Base-by-base conservation (phyloP, 2,329 filamentous ascomycete genomes). In the Westerdykella sp. region DNA sequence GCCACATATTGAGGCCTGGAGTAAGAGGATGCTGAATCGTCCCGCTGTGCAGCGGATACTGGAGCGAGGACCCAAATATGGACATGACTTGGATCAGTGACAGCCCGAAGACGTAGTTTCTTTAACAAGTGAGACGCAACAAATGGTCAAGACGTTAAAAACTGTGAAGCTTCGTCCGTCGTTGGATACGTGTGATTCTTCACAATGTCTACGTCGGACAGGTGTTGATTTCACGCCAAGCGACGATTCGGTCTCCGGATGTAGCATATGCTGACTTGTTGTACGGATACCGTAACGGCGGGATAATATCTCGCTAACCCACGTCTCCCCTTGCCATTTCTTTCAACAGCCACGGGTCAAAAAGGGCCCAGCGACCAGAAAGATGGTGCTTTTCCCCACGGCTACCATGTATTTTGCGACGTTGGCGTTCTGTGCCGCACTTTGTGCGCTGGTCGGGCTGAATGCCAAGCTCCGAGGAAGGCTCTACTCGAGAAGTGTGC, bases 211-310 rank as follows among this genome's bases (percentile, higher is more conserved):
- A 12, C 7, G 25, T 12, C 25, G 25, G 25, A 28, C 7, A 12
- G 25, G 3, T 28, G 5, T 12, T 28, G 7, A 4, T 7, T 28
- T 28, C 25, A 28, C 25, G 25, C 25, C 25, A 28, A 28, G 25
- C 25, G 25, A 28, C 3, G 25, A 28, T 10, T 28, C 25, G 25
- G 25, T 28, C 9, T 28, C 25, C 25, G 25, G 25, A 28, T 4
- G 25, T 4, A 12, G 25, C 11, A 4, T 69, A 73, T 44, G 71
- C 73, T 48, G 57, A 59, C n/a, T 57, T 73, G 0, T 73, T 67
- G 6, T 73, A 73, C 41, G 56, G 73, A 1, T 71, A 73, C 42
- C 70, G 73, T 11, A 72, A 69, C 2, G 60, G 59, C 2, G 64
- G 67, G 11, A 67, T 51, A 2, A 42, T 72, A 0, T 66, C 67